A percentile compares a stretch with the other conserved stretches of the same genome.
Conservation (phyloP, 2,329 filamentous ascomycete genomes). For the Trichoderma hamatum region DNA sequence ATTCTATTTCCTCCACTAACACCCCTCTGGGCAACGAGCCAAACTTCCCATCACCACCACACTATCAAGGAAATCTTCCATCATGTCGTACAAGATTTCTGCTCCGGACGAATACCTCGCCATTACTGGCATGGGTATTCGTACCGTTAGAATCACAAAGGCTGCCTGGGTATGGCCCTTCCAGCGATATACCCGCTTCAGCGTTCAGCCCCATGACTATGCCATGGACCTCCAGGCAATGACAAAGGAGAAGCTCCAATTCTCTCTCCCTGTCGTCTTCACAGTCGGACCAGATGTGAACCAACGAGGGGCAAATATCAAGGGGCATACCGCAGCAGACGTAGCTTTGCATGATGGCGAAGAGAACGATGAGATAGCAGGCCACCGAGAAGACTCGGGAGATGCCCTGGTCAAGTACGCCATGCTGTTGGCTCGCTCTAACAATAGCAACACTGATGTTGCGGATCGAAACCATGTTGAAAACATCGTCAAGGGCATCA, state of each 20-base stretch:
- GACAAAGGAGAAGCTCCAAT: constrained; percentile 86
- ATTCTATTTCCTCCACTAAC: too few relatives aligned
- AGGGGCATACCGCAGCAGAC: constrained; percentile 19
- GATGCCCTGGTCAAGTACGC: constrained; percentile 80
- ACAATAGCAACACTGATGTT: constrained; percentile 40
- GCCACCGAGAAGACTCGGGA: constrained; percentile 53
- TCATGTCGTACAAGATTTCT: constrained; percentile 68
- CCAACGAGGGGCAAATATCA: constrained; percentile 51
- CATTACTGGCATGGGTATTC: constrained; percentile 77
- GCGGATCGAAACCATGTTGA: constrained; percentile 65
- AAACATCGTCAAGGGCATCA: constrained; percentile 86
- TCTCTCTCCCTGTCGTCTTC: constrained; percentile 80
- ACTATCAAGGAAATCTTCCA: constrained; percentile 35
- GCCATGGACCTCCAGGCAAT: constrained; percentile 82
- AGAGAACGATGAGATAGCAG: constrained; percentile 32
- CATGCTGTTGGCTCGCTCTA: constrained; percentile 73
- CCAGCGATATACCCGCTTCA: constrained; percentile 65
- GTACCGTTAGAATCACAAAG: constrained; percentile 76
- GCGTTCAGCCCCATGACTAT: constrained; percentile 78
- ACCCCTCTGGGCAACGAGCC: neutral
- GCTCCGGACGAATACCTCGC: constrained; percentile 83
- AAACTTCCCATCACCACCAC: neutral
- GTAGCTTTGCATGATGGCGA: constrained; percentile 17
- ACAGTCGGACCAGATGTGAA: constrained; percentile 81
- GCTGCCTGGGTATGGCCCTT: constrained; percentile 73